Evolutionary conservation across 768 basidiomycete species (phyloP).

Genomic region (Psilocybe azurescens): DNA sequence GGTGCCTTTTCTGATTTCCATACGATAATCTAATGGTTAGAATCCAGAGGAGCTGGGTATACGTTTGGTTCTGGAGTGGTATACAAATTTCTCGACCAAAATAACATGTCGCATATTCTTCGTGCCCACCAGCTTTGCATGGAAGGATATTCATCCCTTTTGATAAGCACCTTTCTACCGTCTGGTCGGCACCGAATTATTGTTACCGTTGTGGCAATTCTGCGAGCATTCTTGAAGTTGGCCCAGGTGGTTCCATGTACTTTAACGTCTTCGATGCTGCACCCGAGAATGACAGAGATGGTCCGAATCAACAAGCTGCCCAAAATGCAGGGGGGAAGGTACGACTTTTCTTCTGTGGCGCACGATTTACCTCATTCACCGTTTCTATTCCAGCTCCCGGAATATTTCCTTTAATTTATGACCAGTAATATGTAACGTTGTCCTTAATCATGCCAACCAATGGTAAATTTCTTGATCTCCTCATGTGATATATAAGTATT

Average conservation of each 20-base stretch:
- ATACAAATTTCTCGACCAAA: conserved; percentile 95
- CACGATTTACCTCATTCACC: conserved; percentile 11
- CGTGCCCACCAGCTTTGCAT: conserved; percentile 99
- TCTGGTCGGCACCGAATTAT: conserved; percentile 99
- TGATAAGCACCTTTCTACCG: conserved; percentile 93
- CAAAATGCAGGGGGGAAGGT: conserved; percentile 80
- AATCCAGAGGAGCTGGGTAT: conserved; percentile 90
- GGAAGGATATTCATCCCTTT: conserved; percentile 99
- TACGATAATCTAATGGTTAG: conserved; percentile 25
- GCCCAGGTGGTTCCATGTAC: conserved; percentile 84
- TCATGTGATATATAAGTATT: not conserved
- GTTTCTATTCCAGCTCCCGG: conserved; percentile 62
- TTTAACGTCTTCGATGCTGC: conserved; percentile 99
- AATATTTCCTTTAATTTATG: conserved; percentile 68
- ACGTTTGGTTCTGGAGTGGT: conserved; percentile 99
- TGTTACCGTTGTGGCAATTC: conserved; percentile 99
- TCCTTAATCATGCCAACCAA: not conserved
- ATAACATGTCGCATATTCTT: conserved; percentile 96
- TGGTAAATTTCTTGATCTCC: not conserved
- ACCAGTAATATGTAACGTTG: conserved; percentile 3
- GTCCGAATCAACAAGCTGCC: conserved; percentile 78
- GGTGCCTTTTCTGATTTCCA: conserved; percentile 29
- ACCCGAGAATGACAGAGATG: conserved; percentile 96
- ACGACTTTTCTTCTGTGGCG: conserved; percentile 4
- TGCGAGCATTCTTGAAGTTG: conserved; percentile 95